Conservation (phyloP, 495 filamentous ascomycete genomes). For the Lepidopterella palustris region DNA sequence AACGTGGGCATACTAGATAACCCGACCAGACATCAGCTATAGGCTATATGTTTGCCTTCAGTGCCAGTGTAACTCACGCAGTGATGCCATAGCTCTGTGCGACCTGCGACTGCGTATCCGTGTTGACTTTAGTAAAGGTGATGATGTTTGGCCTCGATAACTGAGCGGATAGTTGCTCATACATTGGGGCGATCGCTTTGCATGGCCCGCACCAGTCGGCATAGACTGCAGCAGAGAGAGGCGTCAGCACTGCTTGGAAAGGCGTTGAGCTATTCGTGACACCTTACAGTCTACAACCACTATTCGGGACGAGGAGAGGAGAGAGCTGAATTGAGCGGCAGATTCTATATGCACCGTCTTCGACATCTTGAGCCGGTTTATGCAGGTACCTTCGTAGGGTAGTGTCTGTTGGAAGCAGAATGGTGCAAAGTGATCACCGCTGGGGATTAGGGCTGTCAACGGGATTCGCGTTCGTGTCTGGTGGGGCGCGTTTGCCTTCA, state of each 20-base stretch:
- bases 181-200: slow-evolving; percentile 76
- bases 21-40: not conserved
- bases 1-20: slow-evolving; percentile 66
- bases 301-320: slow-evolving; percentile 61
- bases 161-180: slow-evolving; percentile 66
- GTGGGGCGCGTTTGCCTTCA: not conserved
- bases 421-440: not conserved
- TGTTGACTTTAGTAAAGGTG: slow-evolving; percentile 82
- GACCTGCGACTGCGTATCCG: slow-evolving; percentile 67
- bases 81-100: slow-evolving; percentile 63
- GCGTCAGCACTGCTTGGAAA: slow-evolving; percentile 15
- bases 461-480: not conserved
- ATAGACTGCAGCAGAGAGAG: slow-evolving; percentile 55
- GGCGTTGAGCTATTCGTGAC: slow-evolving; percentile 16
- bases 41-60: not conserved
- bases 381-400: not conserved
- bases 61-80: slow-evolving; percentile 47
- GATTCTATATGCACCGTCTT: slow-evolving; percentile 66
- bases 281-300: slow-evolving; percentile 83
- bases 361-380: slow-evolving; percentile 14
- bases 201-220: slow-evolving; percentile 83
- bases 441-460: not conserved
- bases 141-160: slow-evolving; percentile 67
- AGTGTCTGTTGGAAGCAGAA: not conserved
- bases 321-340: slow-evolving; percentile 57